Evolutionary conservation across 257 asterid genomes (phyloP), one percentile per base, ranked within the genome.

Genomic region (Phtheirospermum japonicum): DNA sequence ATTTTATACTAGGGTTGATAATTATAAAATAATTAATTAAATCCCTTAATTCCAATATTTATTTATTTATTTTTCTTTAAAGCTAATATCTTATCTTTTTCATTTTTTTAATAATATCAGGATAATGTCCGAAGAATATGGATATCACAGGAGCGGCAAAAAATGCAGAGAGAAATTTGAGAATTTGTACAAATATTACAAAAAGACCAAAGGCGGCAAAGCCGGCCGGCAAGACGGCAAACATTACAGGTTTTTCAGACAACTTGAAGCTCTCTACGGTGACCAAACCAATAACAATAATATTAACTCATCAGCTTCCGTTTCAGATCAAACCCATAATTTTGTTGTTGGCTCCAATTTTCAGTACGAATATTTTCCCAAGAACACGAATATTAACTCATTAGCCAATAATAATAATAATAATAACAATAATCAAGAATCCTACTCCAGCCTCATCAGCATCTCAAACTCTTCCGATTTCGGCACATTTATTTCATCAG

Each of bases 161-260:
- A 91, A 91, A 71, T 88, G 96, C 81, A 82, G 95, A 68, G 98
- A 91, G 70, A 91, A 91, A 55, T 91, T 91, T 26, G 98, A 91
- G 79, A 91, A 91, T 66, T 65, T 91, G 62, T 88, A 91, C 86
- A 88, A 91, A 58, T 91, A 91, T 67, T 91, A 91, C 94, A 91
- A 88, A 68, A 91, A 91, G 79, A 91, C 98, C 12, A 91, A 77
- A 79, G 96, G 81, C 59, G 98, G 96, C 12, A 91, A 86, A 32
- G 85, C 93, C n/a, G 87, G 96, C n/a, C 77, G 96, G 43, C 98
- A 86, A 74, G 95, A 91, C 66, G 96, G 98, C 2, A 91, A 91
- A 52, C 95, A 88, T 20, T 91, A 91, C 73, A 78, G 98, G 68
- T 91, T 88, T 71, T 91, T 88, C 72, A 69, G 95, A 23, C 98